These are phyloP conservation scores for Pseudogymnoascus pannorum DNA, from an alignment of 2,329 filamentous ascomycete species.

Conservation along the genomic window DNA sequence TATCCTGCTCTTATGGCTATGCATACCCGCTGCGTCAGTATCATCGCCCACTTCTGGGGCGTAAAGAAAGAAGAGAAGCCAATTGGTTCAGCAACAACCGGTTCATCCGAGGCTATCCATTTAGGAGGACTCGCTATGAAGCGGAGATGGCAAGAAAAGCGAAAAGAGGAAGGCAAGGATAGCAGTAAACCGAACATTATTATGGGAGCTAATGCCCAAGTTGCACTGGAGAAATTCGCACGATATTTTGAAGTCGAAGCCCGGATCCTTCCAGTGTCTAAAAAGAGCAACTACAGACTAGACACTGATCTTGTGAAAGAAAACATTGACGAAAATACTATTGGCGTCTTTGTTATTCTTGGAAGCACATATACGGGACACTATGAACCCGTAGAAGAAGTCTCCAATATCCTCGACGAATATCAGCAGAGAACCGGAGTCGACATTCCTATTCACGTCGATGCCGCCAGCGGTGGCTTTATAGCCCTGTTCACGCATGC, in stretches of 20 bases:
- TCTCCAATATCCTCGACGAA: conserved; percentile 57
- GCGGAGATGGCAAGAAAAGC: conserved; percentile 62
- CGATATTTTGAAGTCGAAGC: conserved; percentile 68
- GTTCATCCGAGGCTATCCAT: conserved; percentile 64
- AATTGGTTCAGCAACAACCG: conserved; percentile 62
- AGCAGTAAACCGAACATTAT: conserved; percentile 61
- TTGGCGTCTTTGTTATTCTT: conserved; percentile 67
- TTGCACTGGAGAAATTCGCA: conserved; percentile 66
- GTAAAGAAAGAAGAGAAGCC: conserved; percentile 54
- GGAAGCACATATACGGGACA: conserved; percentile 69
- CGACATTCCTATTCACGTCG: conserved; percentile 62
- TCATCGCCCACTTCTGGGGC: conserved; percentile 60
- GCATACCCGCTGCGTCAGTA: conserved; percentile 61
- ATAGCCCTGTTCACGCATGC: conserved; percentile 55
- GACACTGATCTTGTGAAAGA: conserved; percentile 57
- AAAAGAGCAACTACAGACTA: conserved; percentile 52
- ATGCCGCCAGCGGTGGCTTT: conserved; percentile 54
- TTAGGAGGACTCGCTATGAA: conserved; percentile 68
- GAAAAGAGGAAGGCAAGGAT: conserved; percentile 53
- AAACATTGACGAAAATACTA: conserved; percentile 68
- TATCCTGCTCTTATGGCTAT: conserved; percentile 41
- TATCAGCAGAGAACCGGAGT: conserved; percentile 53
- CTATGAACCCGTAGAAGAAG: conserved; percentile 63
- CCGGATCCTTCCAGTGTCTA: conserved; percentile 54
- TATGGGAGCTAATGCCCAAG: conserved; percentile 68